These are phyloP conservation scores for Penicillium rolfsii DNA, from an alignment of 2,329 filamentous ascomycete species.

Conservation along the genomic window DNA sequence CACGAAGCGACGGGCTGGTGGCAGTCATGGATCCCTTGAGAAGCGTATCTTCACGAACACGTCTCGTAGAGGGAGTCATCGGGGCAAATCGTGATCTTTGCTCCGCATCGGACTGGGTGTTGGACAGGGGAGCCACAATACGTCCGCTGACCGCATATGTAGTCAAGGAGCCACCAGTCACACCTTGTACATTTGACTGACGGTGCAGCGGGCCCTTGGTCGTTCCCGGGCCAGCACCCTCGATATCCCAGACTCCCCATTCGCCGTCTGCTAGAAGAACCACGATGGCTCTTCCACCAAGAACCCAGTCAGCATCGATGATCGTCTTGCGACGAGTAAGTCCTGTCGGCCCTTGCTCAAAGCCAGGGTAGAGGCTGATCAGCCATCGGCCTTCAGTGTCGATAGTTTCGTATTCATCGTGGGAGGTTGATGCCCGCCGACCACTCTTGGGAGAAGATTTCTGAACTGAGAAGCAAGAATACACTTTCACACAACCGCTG, in stretches of 20 bases:
- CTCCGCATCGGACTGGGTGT: slow-evolving; percentile 32
- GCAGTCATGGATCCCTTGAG: slow-evolving; percentile 43
- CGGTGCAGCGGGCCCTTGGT: slow-evolving; percentile 44
- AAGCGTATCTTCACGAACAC: slow-evolving; percentile 50
- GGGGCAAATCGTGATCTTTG: slow-evolving; percentile 47
- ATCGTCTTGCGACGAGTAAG: slow-evolving; percentile 46
- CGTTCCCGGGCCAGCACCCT: slow-evolving; percentile 48
- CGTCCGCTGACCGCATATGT: slow-evolving; percentile 48
- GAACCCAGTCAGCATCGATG: slow-evolving; percentile 51
- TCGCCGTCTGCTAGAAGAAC: slow-evolving; percentile 51
- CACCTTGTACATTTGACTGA: slow-evolving; percentile 44
- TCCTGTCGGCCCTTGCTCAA: slow-evolving; percentile 38
- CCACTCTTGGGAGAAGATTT: slow-evolving; percentile 30
- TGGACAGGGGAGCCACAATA: slow-evolving; percentile 37
- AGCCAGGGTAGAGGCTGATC: slow-evolving; percentile 49
- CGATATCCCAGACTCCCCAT: slow-evolving; percentile 56
- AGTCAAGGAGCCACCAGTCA: slow-evolving; percentile 46
- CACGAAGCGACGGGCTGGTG: slow-evolving; percentile 40
- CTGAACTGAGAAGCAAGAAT: slow-evolving; percentile 54
- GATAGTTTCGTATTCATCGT: slow-evolving; percentile 37
- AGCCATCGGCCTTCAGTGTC: slow-evolving; percentile 49
- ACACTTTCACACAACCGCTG: slow-evolving; percentile 60
- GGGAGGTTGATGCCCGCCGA: slow-evolving; percentile 35
- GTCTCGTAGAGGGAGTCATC: slow-evolving; percentile 54
- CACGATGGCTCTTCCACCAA: slow-evolving; percentile 50